These are phyloP conservation scores for Talaromyces wortmannii DNA, from an alignment of 495 filamentous ascomycete species.

Conservation along the genomic window DNA sequence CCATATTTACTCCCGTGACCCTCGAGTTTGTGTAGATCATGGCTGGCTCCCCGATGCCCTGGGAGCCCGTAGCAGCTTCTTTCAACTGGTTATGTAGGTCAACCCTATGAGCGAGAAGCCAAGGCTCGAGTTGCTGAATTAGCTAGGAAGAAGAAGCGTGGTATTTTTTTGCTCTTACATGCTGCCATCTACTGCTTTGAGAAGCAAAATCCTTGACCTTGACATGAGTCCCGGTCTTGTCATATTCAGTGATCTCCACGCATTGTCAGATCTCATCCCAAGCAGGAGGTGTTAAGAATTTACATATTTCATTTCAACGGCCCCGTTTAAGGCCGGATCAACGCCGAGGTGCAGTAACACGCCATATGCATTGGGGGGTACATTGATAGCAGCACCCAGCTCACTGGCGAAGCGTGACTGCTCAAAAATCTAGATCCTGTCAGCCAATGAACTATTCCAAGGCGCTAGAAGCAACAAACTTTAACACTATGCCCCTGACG, in stretches of 20 bases:
- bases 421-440: conserved; percentile 40
- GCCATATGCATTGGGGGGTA: conserved; percentile 48
- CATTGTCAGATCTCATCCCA: not conserved
- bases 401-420: conserved; percentile 45
- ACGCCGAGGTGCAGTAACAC: conserved; percentile 38
- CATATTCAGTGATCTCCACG: not conserved
- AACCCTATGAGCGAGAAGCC: too few relatives aligned
- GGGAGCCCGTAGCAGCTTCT: too few relatives aligned
- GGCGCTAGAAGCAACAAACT: conserved; percentile 13
- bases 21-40: too few relatives aligned
- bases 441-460: not conserved
- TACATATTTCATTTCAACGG: conserved; percentile 16
- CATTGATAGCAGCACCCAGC: conserved; percentile 47
- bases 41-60: too few relatives aligned
- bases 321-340: conserved; percentile 22
- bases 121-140: too few relatives aligned
- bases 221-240: not conserved
- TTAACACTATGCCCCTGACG: conserved; percentile 47
- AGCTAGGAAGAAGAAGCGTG: too few relatives aligned
- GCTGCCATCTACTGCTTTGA: not conserved
- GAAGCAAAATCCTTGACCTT: not conserved
- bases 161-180: too few relatives aligned
- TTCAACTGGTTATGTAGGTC: too few relatives aligned
- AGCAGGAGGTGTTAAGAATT: not conserved
- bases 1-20: too few relatives aligned